Evolutionary conservation across 371 early-diverging fungal genomes (phyloP).

Genomic region (Syncephalastrum contaminatum): DNA sequence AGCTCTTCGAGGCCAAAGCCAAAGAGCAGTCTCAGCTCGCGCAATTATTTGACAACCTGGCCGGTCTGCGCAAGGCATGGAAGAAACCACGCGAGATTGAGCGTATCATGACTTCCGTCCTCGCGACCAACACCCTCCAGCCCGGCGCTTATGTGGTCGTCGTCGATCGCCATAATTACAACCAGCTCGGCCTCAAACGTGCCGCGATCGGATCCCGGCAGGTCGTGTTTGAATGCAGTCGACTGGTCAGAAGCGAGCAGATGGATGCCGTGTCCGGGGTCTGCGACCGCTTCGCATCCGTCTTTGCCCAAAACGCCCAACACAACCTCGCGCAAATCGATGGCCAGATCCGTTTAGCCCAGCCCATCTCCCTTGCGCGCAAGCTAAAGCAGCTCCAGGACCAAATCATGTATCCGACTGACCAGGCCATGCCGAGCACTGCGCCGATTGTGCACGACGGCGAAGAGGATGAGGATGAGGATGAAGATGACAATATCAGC

Average conservation of each 20-base stretch:
- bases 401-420: conserved; percentile 7
- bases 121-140: conserved; percentile 13
- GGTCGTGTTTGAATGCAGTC: conserved; percentile 14
- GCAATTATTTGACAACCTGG: conserved; percentile 13
- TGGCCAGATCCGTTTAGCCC: conserved; percentile 14
- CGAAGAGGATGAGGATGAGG: conserved; percentile 1
- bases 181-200: conserved; percentile 17
- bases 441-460: neutral
- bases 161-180: conserved; percentile 22
- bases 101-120: conserved; percentile 19
- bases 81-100: conserved; percentile 18
- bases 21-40: conserved; percentile 17
- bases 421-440: neutral
- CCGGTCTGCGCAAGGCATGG: conserved; percentile 18
- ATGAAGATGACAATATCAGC: neutral
- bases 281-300: conserved; percentile 20
- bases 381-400: conserved; percentile 15
- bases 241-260: conserved; percentile 9
- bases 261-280: conserved; percentile 16
- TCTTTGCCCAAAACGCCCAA: conserved; percentile 27
- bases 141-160: conserved; percentile 21
- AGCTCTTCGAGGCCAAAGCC: conserved; percentile 32
- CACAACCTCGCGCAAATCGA: conserved; percentile 24
- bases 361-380: conserved; percentile 6
- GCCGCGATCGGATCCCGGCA: conserved; percentile 14